Percentiles rank a stretch among this genome's conserved stretches.
phyloP scores from a whole-genome alignment of 257 asterid genomes.

The Solanum pimpinellifolium region DNA sequence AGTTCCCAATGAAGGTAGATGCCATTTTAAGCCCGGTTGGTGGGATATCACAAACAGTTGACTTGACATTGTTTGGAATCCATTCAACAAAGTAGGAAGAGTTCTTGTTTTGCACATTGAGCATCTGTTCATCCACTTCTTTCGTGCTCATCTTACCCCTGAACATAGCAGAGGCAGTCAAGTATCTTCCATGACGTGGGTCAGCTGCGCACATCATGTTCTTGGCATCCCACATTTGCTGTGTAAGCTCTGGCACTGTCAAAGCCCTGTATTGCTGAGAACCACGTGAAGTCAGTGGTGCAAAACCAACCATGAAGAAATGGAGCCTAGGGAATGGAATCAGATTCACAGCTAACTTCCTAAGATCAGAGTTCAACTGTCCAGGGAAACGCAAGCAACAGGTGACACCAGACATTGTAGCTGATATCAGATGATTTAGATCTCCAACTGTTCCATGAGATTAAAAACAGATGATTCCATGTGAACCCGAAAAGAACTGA shows the following conservation, averaged over 20 bases:
- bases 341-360: background rate
- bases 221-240: constrained; percentile 1
- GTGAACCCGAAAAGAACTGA: no score
- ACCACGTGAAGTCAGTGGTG: background rate
- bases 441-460: background rate
- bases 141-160: constrained; percentile 27
- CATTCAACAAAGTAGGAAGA: background rate
- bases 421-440: background rate
- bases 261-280: constrained; percentile 1
- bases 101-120: background rate
- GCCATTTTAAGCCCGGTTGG: constrained; percentile 36
- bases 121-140: background rate
- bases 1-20: constrained; percentile 34
- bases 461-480: background rate
- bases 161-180: constrained; percentile 1
- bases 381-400: constrained; percentile 1
- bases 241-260: background rate
- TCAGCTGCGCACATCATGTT: constrained; percentile 2
- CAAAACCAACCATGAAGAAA: background rate
- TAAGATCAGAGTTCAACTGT: background rate
- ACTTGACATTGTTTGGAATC: constrained; percentile 37
- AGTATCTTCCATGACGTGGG: background rate
- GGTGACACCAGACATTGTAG: background rate
- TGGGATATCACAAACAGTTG: constrained; percentile 37
- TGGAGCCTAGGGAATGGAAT: constrained; percentile 1